Evolutionary conservation across 768 basidiomycete genomes (phyloP), one percentile per base, ranked within the genome.

Genomic region (Naganishia vishniacii): DNA sequence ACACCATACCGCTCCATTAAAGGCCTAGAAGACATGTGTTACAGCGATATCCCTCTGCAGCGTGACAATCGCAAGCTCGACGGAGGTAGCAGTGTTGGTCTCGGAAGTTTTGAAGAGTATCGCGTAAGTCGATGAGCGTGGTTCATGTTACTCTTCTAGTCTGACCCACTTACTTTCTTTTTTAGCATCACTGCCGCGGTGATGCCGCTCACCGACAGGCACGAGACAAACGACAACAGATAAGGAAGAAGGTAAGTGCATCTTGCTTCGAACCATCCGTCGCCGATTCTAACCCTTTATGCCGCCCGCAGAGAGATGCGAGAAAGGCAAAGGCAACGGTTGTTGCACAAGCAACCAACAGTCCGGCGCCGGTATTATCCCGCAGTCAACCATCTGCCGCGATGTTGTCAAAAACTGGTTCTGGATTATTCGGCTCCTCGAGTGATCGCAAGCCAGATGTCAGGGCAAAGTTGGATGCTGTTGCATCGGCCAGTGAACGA

Each of bases 11-110:
- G 12, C 20, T 28, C 23, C 23, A n/a, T 42, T 15, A 32, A 16
- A 65, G 64, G 64, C 34, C 29, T 60, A n/a, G 64, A 65, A 29
- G 58, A 65, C 7, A 16, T 11, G 6, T 65, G 64, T 48, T 49
- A 31, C 11, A 13, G 6, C n/a, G 64, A 65, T 48, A 32, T 65
- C 16, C 31, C 40, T 12, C 41, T 65, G 0, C 6, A 47, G 23
- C 46, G 41, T 23, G 56, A 61, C 32, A 1, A 3, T 25, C n/a
- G 16, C 12, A 48, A 40, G 20, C n/a, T 16, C 8, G 64, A 65
- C 32, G 64, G 64, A 34, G 64, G 64, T 13, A 42, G 25, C 6
- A 51, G 46, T 13, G 61, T 42, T 31, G 64, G 64, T 28, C 20
- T 65, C 0, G 64, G 64, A 7, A 37, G 31, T 16, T 44, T 65